A percentile compares a stretch with the other conserved stretches of the same genome.
phyloP scores from a whole-genome alignment of 176 grass and related monocot species.

The Eragrostis nindensis region DNA sequence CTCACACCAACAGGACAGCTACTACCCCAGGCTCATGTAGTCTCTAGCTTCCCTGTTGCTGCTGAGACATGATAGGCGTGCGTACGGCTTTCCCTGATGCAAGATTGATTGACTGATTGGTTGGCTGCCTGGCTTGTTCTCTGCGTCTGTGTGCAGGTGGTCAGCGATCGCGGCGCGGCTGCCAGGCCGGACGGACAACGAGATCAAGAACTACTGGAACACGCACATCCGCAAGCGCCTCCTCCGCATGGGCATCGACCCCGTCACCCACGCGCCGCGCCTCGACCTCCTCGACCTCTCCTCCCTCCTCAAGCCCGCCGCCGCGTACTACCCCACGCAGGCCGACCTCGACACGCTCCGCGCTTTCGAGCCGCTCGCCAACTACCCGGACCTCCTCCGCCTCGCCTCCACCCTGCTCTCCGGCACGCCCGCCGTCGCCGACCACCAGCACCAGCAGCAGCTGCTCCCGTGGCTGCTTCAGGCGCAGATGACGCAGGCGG shows the following conservation, averaged over 20 bases:
- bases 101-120: background rate
- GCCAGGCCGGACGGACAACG: conserved; percentile 93
- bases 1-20: background rate
- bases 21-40: too few relatives aligned
- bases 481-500: conserved; percentile 53
- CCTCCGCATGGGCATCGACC: conserved; percentile 87
- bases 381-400: conserved; percentile 67
- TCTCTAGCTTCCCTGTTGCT: background rate
- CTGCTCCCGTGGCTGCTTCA: conserved; percentile 51
- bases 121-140: background rate
- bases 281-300: conserved; percentile 90
- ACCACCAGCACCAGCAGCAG: conserved; percentile 4
- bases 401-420: conserved; percentile 58
- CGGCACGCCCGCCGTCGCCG: background rate
- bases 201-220: conserved; percentile 99
- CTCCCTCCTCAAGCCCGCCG: conserved; percentile 56
- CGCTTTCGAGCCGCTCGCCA: conserved; percentile 66
- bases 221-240: conserved; percentile 97
- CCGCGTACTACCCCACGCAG: conserved; percentile 64
- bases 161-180: conserved; percentile 93
- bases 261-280: conserved; percentile 78
- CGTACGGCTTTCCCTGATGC: background rate
- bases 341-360: conserved; percentile 67
- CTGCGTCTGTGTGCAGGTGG: conserved; percentile 60
- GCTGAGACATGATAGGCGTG: too few relatives aligned